Conservation (phyloP, 257 asterid species). For the Penstemon newberryi region DNA sequence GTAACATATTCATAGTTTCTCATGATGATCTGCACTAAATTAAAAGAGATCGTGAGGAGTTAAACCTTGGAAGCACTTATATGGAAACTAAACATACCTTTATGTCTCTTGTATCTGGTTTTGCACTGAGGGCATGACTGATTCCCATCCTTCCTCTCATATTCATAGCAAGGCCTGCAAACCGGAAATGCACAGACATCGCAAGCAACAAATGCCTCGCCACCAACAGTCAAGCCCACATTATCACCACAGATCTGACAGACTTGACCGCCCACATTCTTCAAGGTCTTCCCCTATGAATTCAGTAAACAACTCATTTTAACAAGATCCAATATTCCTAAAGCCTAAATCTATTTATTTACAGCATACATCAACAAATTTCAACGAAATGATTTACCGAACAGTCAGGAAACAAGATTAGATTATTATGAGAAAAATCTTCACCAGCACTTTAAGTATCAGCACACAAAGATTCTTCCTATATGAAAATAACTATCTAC, state of each 20-base stretch:
- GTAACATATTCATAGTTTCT: not conserved
- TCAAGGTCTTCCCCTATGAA: conserved; percentile 77
- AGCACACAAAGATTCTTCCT: too few relatives aligned
- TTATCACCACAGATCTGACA: conserved; percentile 97
- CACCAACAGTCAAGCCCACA: conserved; percentile 70
- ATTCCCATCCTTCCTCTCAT: conserved; percentile 96
- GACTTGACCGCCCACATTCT: conserved; percentile 65
- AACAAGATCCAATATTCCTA: conserved; percentile 8
- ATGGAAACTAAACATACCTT: not conserved
- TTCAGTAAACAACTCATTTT: conserved; percentile 17
- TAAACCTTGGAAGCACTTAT: not conserved
- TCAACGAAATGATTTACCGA: not conserved
- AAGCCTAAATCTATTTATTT: not conserved
- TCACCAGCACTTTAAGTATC: too few relatives aligned
- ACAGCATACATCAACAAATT: not conserved
- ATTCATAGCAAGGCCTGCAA: conserved; percentile 97
- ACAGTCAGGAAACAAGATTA: not conserved
- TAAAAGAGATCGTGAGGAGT: not conserved
- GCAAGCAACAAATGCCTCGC: conserved; percentile 92
- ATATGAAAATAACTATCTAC: not conserved
- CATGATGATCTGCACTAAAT: not conserved
- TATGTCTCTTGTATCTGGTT: conserved; percentile 61
- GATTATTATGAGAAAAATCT: too few relatives aligned
- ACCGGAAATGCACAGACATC: conserved; percentile 92
- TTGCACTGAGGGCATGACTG: conserved; percentile 99